A percentile compares a stretch with the other conserved stretches of the same genome.
These are phyloP conservation scores for Knoxdaviesia proteae DNA, from an alignment of 2,329 filamentous ascomycete species.

Conservation along the genomic window DNA sequence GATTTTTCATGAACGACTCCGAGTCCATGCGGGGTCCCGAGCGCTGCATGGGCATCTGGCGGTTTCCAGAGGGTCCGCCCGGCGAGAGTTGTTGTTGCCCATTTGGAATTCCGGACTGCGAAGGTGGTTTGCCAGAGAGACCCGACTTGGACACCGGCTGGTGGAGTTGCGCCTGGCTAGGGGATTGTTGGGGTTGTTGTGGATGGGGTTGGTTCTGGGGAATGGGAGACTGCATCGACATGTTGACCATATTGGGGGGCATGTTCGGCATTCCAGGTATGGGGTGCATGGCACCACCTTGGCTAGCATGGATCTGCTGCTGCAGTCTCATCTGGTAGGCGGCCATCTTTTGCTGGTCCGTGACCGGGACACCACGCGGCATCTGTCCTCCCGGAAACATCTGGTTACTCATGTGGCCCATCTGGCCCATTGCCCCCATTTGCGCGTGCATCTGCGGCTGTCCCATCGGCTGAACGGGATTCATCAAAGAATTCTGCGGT, in stretches of 20 bases:
- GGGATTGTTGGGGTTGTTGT: too few relatives aligned
- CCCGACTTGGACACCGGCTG: slow-evolving; percentile 11
- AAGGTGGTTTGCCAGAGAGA: slow-evolving; percentile 7
- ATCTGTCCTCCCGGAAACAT: slow-evolving; percentile 13
- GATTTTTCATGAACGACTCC: slow-evolving; percentile 54
- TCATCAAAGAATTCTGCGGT: slow-evolving; percentile 9
- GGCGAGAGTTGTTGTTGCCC: slow-evolving; percentile 10
- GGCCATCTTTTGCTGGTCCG: slow-evolving; percentile 55
- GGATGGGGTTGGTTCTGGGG: too few relatives aligned
- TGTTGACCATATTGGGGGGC: not conserved
- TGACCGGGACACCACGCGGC: slow-evolving; percentile 17
- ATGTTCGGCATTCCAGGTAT: slow-evolving; percentile 9
- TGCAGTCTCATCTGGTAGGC: slow-evolving; percentile 72
- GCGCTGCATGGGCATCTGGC: slow-evolving; percentile 22
- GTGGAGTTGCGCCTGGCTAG: too few relatives aligned
- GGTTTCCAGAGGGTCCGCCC: slow-evolving; percentile 14
- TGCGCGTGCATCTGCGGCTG: slow-evolving; percentile 18
- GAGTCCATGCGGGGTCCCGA: slow-evolving; percentile 26
- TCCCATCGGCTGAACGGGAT: slow-evolving; percentile 9
- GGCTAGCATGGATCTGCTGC: slow-evolving; percentile 33
- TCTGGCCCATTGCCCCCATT: slow-evolving; percentile 21
- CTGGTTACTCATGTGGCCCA: slow-evolving; percentile 15
- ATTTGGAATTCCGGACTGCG: not conserved
- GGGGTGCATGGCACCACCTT: slow-evolving; percentile 7
- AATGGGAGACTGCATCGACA: slow-evolving; percentile 2